Percentiles rank a stretch among this genome's conserved stretches.
Evolutionary conservation across 208 protist genomes (phyloP).

Genomic region (Naegleria fowleri): DNA sequence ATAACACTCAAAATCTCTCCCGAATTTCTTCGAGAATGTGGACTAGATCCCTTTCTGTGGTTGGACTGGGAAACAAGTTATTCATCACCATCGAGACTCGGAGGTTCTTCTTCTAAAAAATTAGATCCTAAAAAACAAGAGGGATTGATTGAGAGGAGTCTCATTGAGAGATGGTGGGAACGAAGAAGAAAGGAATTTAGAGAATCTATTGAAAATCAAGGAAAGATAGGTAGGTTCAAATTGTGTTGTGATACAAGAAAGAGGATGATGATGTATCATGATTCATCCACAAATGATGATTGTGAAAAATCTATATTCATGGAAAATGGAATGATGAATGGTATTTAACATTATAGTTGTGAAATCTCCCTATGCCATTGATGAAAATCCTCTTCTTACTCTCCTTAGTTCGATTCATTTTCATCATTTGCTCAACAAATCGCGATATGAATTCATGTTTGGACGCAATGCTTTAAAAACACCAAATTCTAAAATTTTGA

Average conservation of each 20-base stretch:
- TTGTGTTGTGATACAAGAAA: no score
- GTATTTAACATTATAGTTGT: no score
- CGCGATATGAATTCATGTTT: neutral
- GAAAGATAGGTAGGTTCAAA: neutral
- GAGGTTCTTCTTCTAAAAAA: no score
- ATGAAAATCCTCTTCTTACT: neutral
- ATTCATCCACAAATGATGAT: no score
- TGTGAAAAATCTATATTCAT: no score
- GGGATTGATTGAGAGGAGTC: neutral
- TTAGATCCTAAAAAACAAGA: neutral
- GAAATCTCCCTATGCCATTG: neutral
- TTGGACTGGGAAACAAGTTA: neutral
- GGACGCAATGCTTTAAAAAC: neutral
- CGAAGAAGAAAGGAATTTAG: neutral
- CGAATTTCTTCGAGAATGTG: neutral
- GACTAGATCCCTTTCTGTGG: neutral
- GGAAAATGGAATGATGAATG: no score
- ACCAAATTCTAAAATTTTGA: neutral
- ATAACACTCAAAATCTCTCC: neutral
- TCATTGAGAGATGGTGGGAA: neutral
- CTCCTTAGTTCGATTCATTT: neutral
- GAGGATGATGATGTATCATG: neutral
- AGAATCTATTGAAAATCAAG: neutral
- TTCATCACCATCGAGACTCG: no score
- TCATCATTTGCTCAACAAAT: neutral